phyloP scores from a whole-genome alignment of 768 basidiomycete species.

The Leccinum boreale region DNA sequence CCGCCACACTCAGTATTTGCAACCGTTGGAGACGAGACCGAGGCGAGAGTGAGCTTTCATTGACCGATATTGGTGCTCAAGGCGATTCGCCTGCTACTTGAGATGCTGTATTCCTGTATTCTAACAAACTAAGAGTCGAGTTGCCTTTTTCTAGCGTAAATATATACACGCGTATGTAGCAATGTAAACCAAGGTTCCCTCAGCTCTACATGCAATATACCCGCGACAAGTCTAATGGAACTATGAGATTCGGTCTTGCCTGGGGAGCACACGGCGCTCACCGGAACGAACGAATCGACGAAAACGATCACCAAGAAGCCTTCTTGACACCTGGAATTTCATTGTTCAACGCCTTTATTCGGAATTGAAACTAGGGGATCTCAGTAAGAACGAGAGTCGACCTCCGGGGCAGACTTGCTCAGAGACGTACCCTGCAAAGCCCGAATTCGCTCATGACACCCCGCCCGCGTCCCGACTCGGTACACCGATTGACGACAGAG shows the following conservation, averaged over 20 bases:
- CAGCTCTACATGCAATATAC: background rate
- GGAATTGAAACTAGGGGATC: conserved; percentile 77
- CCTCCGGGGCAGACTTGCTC: background rate
- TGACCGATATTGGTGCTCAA: conserved; percentile 47
- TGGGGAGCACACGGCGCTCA: background rate
- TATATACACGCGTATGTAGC: conserved; percentile 6
- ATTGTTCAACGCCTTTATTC: conserved; percentile 75
- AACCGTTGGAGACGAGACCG: conserved; percentile 90
- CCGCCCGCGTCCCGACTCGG: conserved; percentile 79
- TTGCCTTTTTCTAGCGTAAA: background rate
- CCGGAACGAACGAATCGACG: background rate
- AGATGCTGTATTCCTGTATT: conserved; percentile 6
- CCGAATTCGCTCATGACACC: conserved; percentile 90
- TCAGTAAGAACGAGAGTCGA: background rate
- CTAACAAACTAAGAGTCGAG: background rate
- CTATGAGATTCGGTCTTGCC: background rate
- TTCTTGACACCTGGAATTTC: conserved; percentile 87
- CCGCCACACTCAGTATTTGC: conserved; percentile 59
- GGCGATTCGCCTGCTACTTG: conserved; percentile 29
- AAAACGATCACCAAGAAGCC: conserved; percentile 73
- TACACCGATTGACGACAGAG: conserved; percentile 86
- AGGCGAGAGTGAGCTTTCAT: conserved; percentile 68
- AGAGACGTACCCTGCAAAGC: conserved; percentile 62
- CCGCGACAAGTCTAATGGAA: background rate
- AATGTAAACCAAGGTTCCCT: background rate